These are phyloP conservation scores for Penicillium verhagenii DNA, from an alignment of 495 filamentous ascomycete genomes.

Conservation along the genomic window DNA sequence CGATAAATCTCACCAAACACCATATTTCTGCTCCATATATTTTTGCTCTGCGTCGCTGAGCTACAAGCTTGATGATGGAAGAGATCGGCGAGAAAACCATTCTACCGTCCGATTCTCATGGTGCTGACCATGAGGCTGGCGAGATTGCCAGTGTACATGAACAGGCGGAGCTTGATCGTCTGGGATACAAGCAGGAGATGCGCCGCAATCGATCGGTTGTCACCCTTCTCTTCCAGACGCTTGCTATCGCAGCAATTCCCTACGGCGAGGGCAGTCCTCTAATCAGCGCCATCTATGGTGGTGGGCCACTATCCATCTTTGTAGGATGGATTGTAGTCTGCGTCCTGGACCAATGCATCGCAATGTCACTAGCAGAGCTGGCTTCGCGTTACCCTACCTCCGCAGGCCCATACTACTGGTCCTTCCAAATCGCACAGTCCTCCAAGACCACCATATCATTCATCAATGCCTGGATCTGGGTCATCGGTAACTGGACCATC, in stretches of 20 bases:
- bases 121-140: slow-evolving; percentile 17
- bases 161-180: slow-evolving; percentile 27
- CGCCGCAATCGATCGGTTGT: slow-evolving; percentile 37
- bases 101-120: background rate
- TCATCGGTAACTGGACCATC: slow-evolving; percentile 69
- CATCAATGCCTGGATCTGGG: slow-evolving; percentile 66
- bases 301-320: slow-evolving; percentile 42
- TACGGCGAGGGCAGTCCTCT: slow-evolving; percentile 48
- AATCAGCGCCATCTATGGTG: slow-evolving; percentile 43
- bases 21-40: background rate
- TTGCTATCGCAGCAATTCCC: slow-evolving; percentile 46
- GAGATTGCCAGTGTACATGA: slow-evolving; percentile 12
- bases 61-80: background rate
- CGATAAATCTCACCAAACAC: background rate
- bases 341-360: slow-evolving; percentile 38
- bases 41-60: background rate
- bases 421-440: slow-evolving; percentile 36
- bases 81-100: slow-evolving; percentile 1
- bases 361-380: slow-evolving; percentile 46
- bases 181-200: slow-evolving; percentile 42
- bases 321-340: slow-evolving; percentile 44
- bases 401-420: slow-evolving; percentile 53
- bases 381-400: slow-evolving; percentile 51
- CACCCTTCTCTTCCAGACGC: slow-evolving; percentile 37
- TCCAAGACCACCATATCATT: slow-evolving; percentile 52